Conservation (phyloP, 1,284 basidiomycete genomes). For the Leccinum subrobustum region DNA sequence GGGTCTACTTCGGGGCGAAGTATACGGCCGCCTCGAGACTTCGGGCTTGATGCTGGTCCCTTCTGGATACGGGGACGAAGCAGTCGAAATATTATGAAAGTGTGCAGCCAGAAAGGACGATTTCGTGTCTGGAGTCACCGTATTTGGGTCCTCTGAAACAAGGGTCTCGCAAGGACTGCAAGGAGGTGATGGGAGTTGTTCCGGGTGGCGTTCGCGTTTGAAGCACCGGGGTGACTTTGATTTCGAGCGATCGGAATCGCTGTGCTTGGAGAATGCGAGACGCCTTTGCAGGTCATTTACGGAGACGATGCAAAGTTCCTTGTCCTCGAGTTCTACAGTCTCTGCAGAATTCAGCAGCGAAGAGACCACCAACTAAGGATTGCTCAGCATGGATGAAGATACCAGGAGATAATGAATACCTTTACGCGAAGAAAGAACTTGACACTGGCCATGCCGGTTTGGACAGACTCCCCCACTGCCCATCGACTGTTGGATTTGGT, state of each 20-base stretch:
- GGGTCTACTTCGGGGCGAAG: constrained; percentile 55
- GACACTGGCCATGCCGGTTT: constrained; percentile 63
- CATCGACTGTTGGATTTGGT: constrained; percentile 66
- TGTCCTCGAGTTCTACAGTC: constrained; percentile 64
- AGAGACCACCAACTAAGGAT: constrained; percentile 53
- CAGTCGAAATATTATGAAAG: constrained; percentile 32
- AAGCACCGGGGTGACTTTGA: constrained; percentile 57
- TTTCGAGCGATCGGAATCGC: constrained; percentile 52
- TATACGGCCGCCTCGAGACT: constrained; percentile 49
- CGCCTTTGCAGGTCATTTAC: constrained; percentile 69
- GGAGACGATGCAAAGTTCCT: constrained; percentile 62
- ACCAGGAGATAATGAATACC: constrained; percentile 38
- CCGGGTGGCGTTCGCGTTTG: constrained; percentile 38
- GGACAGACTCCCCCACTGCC: constrained; percentile 74
- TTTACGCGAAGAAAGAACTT: constrained; percentile 69
- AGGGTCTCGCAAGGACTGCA: constrained; percentile 23
- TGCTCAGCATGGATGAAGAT: constrained; percentile 9
- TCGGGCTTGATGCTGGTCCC: constrained; percentile 20
- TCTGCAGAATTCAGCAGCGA: constrained; percentile 54
- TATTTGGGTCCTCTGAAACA: constrained; percentile 11
- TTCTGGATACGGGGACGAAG: constrained; percentile 32
- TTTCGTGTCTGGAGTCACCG: constrained; percentile 5
- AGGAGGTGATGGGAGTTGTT: constrained; percentile 37
- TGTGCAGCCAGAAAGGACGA: constrained; percentile 15
- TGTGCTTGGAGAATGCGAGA: constrained; percentile 61